A percentile compares a stretch with the other conserved stretches of the same genome.
Evolutionary conservation across 192 early-diverging fungal species (phyloP).

Genomic region (Podila epigama): DNA sequence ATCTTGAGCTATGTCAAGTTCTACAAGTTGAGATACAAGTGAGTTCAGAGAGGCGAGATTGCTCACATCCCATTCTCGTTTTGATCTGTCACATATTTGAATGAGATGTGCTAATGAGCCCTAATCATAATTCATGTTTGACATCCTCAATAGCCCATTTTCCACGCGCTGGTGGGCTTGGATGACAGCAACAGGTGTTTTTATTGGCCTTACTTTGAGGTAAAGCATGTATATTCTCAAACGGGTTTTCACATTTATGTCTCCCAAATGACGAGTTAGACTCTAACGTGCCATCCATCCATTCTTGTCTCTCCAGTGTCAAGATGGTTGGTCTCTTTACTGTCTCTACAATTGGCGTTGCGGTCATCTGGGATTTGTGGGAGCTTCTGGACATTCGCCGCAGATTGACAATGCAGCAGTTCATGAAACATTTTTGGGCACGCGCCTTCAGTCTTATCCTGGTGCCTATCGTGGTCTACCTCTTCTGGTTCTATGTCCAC

Average conservation of each 20-base stretch:
- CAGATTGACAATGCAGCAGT: constrained; percentile 71
- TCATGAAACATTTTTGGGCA: constrained; percentile 84
- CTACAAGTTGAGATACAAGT: constrained; percentile 70
- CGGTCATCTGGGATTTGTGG: constrained; percentile 91
- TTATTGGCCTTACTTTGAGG: constrained; percentile 75
- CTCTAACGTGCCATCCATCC: neutral
- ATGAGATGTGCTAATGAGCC: constrained; percentile 1
- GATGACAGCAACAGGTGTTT: constrained; percentile 81
- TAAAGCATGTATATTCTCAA: neutral
- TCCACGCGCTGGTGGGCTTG: constrained; percentile 85
- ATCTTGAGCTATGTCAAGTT: constrained; percentile 92
- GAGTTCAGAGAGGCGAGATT: constrained; percentile 15
- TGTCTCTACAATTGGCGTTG: constrained; percentile 82
- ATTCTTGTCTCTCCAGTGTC: constrained; percentile 56
- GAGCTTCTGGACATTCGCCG: constrained; percentile 86
- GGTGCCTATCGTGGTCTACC: constrained; percentile 80
- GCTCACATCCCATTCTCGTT: neutral
- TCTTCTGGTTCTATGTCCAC: constrained; percentile 92
- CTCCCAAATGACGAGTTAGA: no score
- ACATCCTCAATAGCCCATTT: constrained; percentile 69
- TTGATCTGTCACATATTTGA: neutral
- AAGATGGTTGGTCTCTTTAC: constrained; percentile 97
- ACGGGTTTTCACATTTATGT: no score
- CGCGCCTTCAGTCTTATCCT: constrained; percentile 85
- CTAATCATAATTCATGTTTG: neutral